These are phyloP conservation scores for Dimargaris cristalligena DNA, from an alignment of 192 early-diverging fungal genomes.

Conservation along the genomic window DNA sequence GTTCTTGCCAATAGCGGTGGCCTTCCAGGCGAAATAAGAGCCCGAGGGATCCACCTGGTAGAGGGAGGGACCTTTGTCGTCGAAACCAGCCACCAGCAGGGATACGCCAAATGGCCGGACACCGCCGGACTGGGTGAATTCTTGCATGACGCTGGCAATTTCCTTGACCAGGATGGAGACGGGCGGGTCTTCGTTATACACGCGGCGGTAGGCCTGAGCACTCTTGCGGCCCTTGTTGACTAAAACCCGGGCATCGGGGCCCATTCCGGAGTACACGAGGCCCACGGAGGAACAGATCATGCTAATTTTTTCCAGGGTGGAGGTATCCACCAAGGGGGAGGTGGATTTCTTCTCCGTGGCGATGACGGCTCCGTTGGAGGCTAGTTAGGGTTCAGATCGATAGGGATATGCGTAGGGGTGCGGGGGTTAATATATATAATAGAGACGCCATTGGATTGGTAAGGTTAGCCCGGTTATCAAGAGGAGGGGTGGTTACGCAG, in stretches of 20 bases:
- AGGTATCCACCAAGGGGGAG: conserved; percentile 85
- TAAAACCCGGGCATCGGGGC: conserved; percentile 90
- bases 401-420: no score
- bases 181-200: conserved; percentile 92
- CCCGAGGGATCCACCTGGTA: conserved; percentile 99
- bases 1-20: conserved; percentile 97
- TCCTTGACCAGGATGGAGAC: conserved; percentile 91
- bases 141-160: conserved; percentile 94
- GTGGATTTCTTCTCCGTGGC: conserved; percentile 94
- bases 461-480: no score
- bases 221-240: conserved; percentile 89
- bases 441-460: no score
- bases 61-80: conserved; percentile 74
- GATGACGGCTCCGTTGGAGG: conserved; percentile 91
- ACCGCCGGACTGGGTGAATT: conserved; percentile 97
- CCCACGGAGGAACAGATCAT: conserved; percentile 85
- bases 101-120: conserved; percentile 99
- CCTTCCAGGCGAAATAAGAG: conserved; percentile 98
- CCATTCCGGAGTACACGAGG: conserved; percentile 98
- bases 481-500: no score
- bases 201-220: conserved; percentile 85
- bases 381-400: conserved; percentile 34
- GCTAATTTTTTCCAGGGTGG: conserved; percentile 79
- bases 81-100: conserved; percentile 84
- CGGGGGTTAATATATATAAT: no score